phyloP scores from a whole-genome alignment of 768 basidiomycete species.

The Trametes cubensis region DNA sequence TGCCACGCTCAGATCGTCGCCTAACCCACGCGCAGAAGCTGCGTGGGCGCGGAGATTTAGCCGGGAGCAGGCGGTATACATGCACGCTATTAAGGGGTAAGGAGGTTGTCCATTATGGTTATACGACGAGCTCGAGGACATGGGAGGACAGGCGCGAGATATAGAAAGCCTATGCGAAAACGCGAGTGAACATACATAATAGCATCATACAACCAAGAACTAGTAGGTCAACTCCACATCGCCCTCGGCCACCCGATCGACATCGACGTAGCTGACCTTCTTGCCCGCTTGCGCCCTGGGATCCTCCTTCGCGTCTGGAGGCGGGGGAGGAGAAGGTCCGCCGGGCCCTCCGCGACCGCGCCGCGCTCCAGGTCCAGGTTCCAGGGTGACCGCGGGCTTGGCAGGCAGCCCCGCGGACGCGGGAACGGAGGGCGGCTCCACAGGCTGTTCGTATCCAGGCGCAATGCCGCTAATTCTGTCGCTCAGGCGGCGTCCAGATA shows the following conservation, averaged over 20 bases:
- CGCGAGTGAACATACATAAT: constrained; percentile 15
- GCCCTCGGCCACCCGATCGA: constrained; percentile 88
- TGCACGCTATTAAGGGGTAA: constrained; percentile 2
- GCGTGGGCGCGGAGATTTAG: constrained; percentile 7
- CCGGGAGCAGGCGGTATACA: background rate
- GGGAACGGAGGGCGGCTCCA: constrained; percentile 47
- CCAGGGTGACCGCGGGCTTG: constrained; percentile 58
- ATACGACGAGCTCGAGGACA: background rate
- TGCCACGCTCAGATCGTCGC: constrained; percentile 16
- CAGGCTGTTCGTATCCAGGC: constrained; percentile 45
- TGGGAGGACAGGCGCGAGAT: background rate
- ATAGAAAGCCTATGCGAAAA: constrained; percentile 9
- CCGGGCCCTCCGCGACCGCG: constrained; percentile 44
- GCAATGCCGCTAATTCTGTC: constrained; percentile 83
- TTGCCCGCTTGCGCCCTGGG: constrained; percentile 87
- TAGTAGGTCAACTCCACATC: constrained; percentile 46
- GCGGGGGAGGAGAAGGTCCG: constrained; percentile 75
- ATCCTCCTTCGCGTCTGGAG: constrained; percentile 89
- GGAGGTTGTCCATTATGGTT: constrained; percentile 1
- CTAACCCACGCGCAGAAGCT: constrained; percentile 10
- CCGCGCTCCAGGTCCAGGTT: constrained; percentile 49
- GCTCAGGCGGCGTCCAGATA: constrained; percentile 67
- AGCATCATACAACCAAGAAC: constrained; percentile 26
- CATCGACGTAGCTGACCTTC: constrained; percentile 92
- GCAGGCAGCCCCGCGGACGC: constrained; percentile 77